Conservation (phyloP, 352 stramenopile genomes). For the Globisporangium takayamanum region DNA sequence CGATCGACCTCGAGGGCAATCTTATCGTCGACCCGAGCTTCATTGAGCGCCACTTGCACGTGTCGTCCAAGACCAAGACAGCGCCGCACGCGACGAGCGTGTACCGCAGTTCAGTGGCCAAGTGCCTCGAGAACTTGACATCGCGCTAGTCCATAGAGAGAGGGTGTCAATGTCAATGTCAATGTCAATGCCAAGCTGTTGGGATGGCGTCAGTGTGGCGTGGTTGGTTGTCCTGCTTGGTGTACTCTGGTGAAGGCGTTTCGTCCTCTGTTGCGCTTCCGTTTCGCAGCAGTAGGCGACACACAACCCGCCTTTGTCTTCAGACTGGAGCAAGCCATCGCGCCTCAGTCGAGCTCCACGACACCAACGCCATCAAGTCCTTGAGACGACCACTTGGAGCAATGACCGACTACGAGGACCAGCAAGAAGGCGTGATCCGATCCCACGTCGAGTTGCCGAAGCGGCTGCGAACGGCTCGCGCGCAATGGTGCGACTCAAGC, state of each 20-base stretch:
- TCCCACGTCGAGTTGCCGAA: constrained; percentile 56
- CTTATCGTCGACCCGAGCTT: constrained; percentile 80
- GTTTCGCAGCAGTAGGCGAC: no score
- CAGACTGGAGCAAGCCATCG: no score
- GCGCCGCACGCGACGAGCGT: constrained; percentile 60
- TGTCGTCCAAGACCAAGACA: constrained; percentile 55
- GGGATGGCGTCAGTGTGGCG: no score
- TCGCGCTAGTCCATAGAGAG: constrained; percentile 1
- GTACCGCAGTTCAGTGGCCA: constrained; percentile 55
- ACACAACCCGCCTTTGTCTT: no score
- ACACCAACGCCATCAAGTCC: background rate
- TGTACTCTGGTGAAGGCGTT: no score
- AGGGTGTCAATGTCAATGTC: no score
- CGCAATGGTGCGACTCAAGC: constrained; percentile 29
- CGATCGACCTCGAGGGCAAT: constrained; percentile 64
- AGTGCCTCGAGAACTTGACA: constrained; percentile 53
- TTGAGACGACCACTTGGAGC: background rate
- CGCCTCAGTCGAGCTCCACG: no score
- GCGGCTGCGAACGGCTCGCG: constrained; percentile 53
- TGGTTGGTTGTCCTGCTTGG: no score
- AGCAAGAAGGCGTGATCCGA: constrained; percentile 33
- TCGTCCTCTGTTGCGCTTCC: no score
- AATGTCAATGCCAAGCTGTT: no score
- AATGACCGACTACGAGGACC: constrained; percentile 21
- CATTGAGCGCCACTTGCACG: constrained; percentile 67